phyloP scores from a whole-genome alignment of 2,329 filamentous ascomycete genomes.

The Neopestalotiopsis clavispora region DNA sequence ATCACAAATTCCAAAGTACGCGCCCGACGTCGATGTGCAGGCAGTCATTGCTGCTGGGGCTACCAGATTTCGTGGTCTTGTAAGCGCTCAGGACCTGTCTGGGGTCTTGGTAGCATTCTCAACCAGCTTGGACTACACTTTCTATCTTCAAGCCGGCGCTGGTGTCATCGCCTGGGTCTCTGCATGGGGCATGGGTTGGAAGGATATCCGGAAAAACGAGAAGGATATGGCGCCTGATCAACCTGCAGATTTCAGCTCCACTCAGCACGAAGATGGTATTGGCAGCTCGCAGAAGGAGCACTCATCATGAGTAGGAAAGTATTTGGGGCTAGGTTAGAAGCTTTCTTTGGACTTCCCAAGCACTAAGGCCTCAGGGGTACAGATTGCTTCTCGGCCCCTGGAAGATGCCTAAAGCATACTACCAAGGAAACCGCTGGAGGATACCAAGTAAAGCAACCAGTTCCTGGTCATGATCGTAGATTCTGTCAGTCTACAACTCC shows the following conservation, averaged over 20 bases:
- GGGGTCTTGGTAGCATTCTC: constrained; percentile 6
- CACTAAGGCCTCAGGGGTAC: too few relatives aligned
- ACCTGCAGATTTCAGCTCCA: not conserved
- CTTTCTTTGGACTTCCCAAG: too few relatives aligned
- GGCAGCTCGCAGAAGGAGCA: constrained; percentile 3
- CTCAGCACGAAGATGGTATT: not conserved
- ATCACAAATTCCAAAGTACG: constrained; percentile 6
- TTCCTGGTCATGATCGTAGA: too few relatives aligned
- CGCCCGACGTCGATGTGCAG: not conserved
- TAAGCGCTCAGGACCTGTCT: not conserved
- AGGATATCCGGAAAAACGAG: constrained; percentile 2
- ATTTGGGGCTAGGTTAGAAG: too few relatives aligned
- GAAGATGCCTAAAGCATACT: too few relatives aligned
- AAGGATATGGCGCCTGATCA: constrained; percentile 6
- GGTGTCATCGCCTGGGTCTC: constrained; percentile 13
- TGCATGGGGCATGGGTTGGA: constrained; percentile 14
- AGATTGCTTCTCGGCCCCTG: too few relatives aligned
- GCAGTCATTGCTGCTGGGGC: constrained; percentile 10
- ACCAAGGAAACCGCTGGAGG: too few relatives aligned
- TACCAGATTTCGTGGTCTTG: constrained; percentile 13
- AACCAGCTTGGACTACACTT: constrained; percentile 6
- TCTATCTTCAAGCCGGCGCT: not conserved
- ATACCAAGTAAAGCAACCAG: too few relatives aligned
- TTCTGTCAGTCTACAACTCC: too few relatives aligned
- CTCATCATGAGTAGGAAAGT: not conserved